Percentiles rank a stretch among this genome's conserved stretches.
Conservation (phyloP, 495 filamentous ascomycete species). For the Poronia punctata region DNA sequence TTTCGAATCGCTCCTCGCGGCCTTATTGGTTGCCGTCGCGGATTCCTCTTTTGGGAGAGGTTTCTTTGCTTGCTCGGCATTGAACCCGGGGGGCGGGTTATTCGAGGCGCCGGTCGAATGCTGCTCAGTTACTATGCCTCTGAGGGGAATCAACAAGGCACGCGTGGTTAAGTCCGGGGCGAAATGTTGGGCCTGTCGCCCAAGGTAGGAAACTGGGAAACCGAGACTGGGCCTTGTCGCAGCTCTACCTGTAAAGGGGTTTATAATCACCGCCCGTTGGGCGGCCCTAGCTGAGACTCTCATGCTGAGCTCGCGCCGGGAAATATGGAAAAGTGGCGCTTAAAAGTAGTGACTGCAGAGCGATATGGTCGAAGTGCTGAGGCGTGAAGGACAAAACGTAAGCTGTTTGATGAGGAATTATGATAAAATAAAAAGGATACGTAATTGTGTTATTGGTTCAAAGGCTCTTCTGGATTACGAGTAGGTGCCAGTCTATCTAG, state of each 20-base stretch:
- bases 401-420: too few species aligned
- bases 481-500: too few species aligned
- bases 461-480: too few species aligned
- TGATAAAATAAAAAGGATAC: too few species aligned
- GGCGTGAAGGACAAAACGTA: too few species aligned
- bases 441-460: too few species aligned
- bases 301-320: conserved; percentile 31
- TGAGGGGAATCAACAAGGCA: conserved; percentile 58
- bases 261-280: conserved; percentile 50
- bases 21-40: conserved; percentile 29
- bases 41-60: conserved; percentile 54
- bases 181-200: conserved; percentile 26
- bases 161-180: conserved; percentile 56
- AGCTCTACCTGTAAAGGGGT: conserved; percentile 39
- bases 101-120: conserved; percentile 39
- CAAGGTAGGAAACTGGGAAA: conserved; percentile 23
- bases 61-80: conserved; percentile 83
- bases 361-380: too few species aligned
- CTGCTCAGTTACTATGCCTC: conserved; percentile 66
- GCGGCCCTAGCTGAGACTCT: conserved; percentile 55
- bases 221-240: conserved; percentile 21
- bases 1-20: conserved; percentile 27
- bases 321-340: not conserved
- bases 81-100: conserved; percentile 89
- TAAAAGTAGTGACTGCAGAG: too few species aligned